These are phyloP conservation scores for Tylopilus vinaceipallidus DNA, from an alignment of 768 basidiomycete species.

Conservation along the genomic window DNA sequence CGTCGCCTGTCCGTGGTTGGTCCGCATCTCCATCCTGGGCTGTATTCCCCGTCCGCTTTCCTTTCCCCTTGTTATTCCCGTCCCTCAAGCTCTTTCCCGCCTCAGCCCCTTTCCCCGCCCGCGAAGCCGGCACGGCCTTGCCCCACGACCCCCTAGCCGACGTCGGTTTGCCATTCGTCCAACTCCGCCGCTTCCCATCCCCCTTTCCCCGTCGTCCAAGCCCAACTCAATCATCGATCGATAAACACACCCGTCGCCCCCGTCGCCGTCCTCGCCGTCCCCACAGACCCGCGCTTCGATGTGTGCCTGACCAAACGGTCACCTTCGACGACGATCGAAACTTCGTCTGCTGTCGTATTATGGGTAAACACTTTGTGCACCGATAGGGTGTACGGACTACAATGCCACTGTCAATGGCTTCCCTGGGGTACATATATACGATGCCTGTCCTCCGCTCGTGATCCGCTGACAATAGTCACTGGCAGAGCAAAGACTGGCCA, in stretches of 20 bases:
- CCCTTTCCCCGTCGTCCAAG: constrained; percentile 14
- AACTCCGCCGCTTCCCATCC: no score
- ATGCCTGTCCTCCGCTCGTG: neutral
- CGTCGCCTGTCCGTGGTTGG: neutral
- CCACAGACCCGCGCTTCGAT: neutral
- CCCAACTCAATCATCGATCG: constrained; percentile 26
- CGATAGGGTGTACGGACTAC: no score
- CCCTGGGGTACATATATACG: constrained; percentile 62
- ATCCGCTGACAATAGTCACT: neutral
- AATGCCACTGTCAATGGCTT: constrained; percentile 67
- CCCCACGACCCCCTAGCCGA: no score
- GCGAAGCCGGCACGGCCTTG: no score
- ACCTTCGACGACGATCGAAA: no score
- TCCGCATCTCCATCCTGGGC: neutral
- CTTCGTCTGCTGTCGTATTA: no score
- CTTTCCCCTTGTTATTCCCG: neutral
- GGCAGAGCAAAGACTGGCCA: constrained; percentile 86
- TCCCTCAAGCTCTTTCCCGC: neutral
- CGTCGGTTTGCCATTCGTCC: no score
- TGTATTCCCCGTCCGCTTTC: neutral
- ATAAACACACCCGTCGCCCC: constrained; percentile 15
- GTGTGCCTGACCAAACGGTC: no score
- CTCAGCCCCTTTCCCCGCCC: neutral
- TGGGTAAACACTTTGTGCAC: no score
- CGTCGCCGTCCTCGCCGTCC: neutral